phyloP scores from a whole-genome alignment of 805 yeast species.

The Jamesozyma gamospora region DNA sequence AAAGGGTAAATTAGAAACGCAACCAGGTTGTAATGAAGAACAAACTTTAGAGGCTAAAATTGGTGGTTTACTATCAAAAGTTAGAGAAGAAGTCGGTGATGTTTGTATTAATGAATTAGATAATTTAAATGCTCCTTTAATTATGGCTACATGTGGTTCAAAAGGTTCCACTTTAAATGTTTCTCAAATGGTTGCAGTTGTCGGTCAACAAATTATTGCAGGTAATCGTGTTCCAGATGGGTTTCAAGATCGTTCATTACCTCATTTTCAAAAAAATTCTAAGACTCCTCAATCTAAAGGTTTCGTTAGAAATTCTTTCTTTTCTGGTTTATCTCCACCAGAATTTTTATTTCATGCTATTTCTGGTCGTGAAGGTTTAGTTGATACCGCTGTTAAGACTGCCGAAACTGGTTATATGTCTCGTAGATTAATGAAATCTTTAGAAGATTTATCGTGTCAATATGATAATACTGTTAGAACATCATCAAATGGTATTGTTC shows the following conservation, averaged over 20 bases:
- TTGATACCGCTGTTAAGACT: conserved; percentile 98
- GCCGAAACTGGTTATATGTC: conserved; percentile 99
- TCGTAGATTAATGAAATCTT: conserved; percentile 92
- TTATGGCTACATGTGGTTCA: conserved; percentile 99
- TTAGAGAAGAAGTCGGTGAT: conserved; percentile 98
- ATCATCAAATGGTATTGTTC: conserved; percentile 92
- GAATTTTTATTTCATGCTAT: conserved; percentile 97
- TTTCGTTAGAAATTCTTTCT: conserved; percentile 92
- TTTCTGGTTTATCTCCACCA: conserved; percentile 88
- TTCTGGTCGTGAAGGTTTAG: conserved; percentile 98
- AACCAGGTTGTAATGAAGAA: conserved; percentile 98
- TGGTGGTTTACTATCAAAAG: conserved; percentile 91
- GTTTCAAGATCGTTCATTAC: conserved; percentile 96
- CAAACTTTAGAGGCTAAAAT: conserved; percentile 96
- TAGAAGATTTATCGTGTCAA: conserved; percentile 88
- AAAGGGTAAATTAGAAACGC: conserved; percentile 87
- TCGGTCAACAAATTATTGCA: conserved; percentile 96
- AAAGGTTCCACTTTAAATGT: conserved; percentile 97
- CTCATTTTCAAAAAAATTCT: conserved; percentile 92
- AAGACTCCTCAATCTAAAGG: conserved; percentile 98
- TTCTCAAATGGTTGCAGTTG: conserved; percentile 99
- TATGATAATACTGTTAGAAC: conserved; percentile 94
- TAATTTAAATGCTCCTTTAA: conserved; percentile 85
- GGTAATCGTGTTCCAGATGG: conserved; percentile 99
- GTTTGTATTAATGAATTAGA: conserved; percentile 90